Evolutionary conservation across 805 yeast species (phyloP), one percentile per base, ranked within the genome.

Genomic region (Wickerhamiella australiensis): DNA sequence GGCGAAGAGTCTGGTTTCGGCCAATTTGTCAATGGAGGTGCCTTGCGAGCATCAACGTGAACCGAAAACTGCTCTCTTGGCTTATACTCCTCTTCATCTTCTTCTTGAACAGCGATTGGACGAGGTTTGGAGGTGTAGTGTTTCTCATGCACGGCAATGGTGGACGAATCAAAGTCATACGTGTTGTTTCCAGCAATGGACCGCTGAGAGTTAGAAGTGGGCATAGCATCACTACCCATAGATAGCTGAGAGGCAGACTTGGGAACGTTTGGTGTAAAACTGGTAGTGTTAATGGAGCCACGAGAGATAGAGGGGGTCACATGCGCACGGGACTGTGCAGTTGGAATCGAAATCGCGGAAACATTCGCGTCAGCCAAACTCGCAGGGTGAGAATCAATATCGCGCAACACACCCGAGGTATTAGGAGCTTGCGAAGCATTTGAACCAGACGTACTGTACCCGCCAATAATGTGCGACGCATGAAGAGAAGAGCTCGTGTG

Each of bases 61-160:
- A 17, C 38, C n/a, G n/a, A n/a, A n/a, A 15, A 15, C 15, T 5
- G 20, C 22, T 35, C 22, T 36, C 7, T 13, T 20, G 20, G 8
- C 13, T 18, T 21, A 9, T 3, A 38, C 3, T 22, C 29, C 12
- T 41, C 21, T 5, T 23, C 20, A 22, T 9, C 29, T 17, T 23
- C 44, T 25, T 40, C 43, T n/a, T 41, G 31, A 41, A 41, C 15
- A n/a, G 44, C 31, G 5, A n/a, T 21, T 2, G 44, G 44, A 8
- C 31, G 29, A 22, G 44, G 31, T 11, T 22, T 23, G 15, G 31
- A 22, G 21, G 44, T 22, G 15, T 41, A 41, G 7, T 41, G 23
- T 41, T 41, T 41, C 31, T 41, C 44, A n/a, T 41, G 44, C 5
- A 41, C 44, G 8, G 44, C 44, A 15, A 41, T n/a, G 27, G 18